A percentile compares a stretch with the other conserved stretches of the same genome.
These are phyloP conservation scores for Cercophora sp. DNA, from an alignment of 495 filamentous ascomycete species.

Conservation along the genomic window DNA sequence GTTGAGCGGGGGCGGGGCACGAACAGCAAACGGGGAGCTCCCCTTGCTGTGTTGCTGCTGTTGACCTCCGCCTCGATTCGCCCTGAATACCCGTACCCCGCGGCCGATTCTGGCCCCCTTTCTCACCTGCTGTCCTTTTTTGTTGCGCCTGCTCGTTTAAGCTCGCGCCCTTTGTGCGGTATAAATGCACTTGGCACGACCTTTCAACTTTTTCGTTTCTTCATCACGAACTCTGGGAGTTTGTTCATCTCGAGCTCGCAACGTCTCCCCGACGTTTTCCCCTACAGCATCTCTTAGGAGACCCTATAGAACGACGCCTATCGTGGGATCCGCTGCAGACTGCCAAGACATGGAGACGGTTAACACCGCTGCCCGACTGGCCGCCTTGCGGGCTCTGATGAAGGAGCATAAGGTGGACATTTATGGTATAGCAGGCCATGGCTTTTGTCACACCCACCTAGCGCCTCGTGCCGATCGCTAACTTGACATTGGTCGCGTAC, in stretches of 20 bases:
- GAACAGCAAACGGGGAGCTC: too few relatives aligned
- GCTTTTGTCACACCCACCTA: not conserved
- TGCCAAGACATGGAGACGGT: slow-evolving; percentile 74
- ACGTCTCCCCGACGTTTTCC: too few relatives aligned
- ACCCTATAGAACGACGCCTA: too few relatives aligned
- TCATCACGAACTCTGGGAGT: slow-evolving; percentile 10
- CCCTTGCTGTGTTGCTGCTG: too few relatives aligned
- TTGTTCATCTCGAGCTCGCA: slow-evolving; percentile 7
- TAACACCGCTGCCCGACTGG: slow-evolving; percentile 73
- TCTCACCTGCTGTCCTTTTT: not conserved
- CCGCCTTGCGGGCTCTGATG: slow-evolving; percentile 81
- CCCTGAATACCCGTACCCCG: not conserved
- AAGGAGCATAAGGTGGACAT: slow-evolving; percentile 80
- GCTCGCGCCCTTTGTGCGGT: slow-evolving; percentile 18
- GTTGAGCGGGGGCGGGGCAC: too few relatives aligned
- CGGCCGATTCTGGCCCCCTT: not conserved
- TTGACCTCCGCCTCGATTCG: not conserved
- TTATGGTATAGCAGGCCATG: slow-evolving; percentile 79
- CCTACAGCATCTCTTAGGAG: too few relatives aligned
- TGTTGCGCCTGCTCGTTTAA: not conserved
- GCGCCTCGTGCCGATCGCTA: slow-evolving; percentile 1
- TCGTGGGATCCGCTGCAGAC: too few relatives aligned
- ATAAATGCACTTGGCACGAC: slow-evolving; percentile 22
- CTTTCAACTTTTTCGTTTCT: slow-evolving; percentile 14
- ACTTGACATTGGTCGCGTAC: not conserved